phyloP scores from a whole-genome alignment of 2,329 filamentous ascomycete species.

The Exophiala viscosa region DNA sequence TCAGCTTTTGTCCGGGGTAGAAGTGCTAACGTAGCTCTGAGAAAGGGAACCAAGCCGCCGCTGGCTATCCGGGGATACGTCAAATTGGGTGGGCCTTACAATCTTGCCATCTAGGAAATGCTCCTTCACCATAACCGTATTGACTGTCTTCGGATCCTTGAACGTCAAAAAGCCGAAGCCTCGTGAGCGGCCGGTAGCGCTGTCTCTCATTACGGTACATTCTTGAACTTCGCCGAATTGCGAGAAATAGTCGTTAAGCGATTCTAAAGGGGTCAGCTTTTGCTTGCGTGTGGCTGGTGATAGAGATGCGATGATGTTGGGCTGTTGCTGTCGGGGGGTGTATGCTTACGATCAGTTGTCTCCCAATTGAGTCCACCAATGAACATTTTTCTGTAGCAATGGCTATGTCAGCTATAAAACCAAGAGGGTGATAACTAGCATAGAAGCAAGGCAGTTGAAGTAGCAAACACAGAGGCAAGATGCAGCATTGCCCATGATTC shows the following conservation, averaged over 20 bases:
- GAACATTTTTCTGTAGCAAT: conserved; percentile 85
- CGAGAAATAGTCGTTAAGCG: conserved; percentile 92
- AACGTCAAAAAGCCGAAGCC: conserved; percentile 98
- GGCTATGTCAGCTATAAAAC: conserved; percentile 33
- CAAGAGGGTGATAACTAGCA: background rate
- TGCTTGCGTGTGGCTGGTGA: background rate
- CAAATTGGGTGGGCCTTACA: conserved; percentile 54
- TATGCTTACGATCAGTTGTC: conserved; percentile 85
- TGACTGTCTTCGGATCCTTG: conserved; percentile 95
- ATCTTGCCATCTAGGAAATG: conserved; percentile 98
- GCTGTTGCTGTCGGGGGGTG: conserved; percentile 1
- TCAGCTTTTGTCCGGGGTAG: conserved; percentile 28
- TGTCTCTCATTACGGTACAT: conserved; percentile 99
- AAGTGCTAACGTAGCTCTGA: background rate
- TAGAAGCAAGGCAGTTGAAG: background rate
- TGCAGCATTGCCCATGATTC: background rate
- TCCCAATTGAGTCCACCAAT: conserved; percentile 99
- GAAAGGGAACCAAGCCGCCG: conserved; percentile 19
- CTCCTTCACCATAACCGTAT: conserved; percentile 99
- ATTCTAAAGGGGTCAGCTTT: conserved; percentile 59
- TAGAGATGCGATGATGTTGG: background rate
- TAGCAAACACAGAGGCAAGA: background rate
- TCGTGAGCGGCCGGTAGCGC: conserved; percentile 84
- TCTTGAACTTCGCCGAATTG: conserved; percentile 96
- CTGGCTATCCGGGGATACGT: conserved; percentile 26